phyloP scores from a whole-genome alignment of 192 early-diverging fungal genomes.

The Chytriomyces confervae region DNA sequence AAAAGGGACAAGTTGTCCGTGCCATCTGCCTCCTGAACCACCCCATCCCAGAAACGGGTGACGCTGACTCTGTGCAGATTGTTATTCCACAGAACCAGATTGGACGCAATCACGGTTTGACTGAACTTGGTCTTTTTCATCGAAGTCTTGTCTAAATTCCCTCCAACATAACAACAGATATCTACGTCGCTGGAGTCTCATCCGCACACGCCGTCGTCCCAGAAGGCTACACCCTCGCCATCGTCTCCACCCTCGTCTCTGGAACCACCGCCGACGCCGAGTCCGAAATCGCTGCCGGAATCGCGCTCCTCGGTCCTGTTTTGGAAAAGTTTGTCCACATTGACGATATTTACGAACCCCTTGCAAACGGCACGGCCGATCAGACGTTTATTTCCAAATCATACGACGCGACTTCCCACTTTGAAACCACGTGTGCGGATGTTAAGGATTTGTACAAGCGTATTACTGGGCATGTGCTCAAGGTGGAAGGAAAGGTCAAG shows the following conservation, averaged over 20 bases:
- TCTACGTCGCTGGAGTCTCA: constrained; percentile 94
- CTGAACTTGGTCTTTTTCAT: not conserved
- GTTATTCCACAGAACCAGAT: constrained; percentile 98
- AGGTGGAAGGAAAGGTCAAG: constrained; percentile 65
- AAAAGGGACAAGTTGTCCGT: constrained; percentile 85
- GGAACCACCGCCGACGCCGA: constrained; percentile 85
- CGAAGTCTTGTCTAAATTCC: not conserved
- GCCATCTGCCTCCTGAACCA: constrained; percentile 92
- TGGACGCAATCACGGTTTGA: constrained; percentile 75
- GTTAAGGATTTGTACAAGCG: constrained; percentile 89
- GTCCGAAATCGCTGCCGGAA: constrained; percentile 82
- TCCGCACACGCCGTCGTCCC: constrained; percentile 88
- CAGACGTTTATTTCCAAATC: constrained; percentile 90
- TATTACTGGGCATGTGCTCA: constrained; percentile 61
- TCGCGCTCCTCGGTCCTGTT: constrained; percentile 88
- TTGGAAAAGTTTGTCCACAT: constrained; percentile 90
- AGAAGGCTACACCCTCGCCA: constrained; percentile 86
- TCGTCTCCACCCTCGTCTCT: constrained; percentile 94
- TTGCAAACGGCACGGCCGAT: constrained; percentile 77
- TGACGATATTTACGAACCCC: constrained; percentile 84
- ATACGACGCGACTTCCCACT: constrained; percentile 99
- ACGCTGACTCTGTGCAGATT: constrained; percentile 91
- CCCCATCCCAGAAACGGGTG: constrained; percentile 85
- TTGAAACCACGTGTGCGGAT: constrained; percentile 96
- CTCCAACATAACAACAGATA: constrained; percentile 61